A percentile compares a stretch with the other conserved stretches of the same genome.
These are phyloP conservation scores for Eragrostis curvula DNA, from an alignment of 176 grass and related monocot species.

Conservation along the genomic window DNA sequence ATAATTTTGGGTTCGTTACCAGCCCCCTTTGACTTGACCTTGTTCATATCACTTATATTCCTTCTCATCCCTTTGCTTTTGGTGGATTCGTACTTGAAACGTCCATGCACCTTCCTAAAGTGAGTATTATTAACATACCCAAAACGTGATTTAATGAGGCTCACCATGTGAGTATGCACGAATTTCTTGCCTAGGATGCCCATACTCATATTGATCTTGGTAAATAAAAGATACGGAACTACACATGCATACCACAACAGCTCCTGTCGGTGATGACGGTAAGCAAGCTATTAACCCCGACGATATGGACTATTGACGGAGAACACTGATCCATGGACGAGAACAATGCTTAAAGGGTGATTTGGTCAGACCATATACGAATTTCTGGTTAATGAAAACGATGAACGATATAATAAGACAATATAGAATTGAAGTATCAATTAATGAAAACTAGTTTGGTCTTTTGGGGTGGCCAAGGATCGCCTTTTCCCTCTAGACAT, in stretches of 20 bases:
- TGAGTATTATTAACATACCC: background rate
- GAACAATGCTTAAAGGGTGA: background rate
- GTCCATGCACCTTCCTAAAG: constrained; percentile 41
- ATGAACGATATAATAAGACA: no score
- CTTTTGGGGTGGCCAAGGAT: background rate
- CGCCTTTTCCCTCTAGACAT: background rate
- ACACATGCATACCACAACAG: background rate
- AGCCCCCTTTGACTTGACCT: constrained; percentile 43
- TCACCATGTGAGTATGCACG: background rate
- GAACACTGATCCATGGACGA: background rate
- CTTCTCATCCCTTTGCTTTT: background rate
- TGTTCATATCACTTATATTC: background rate
- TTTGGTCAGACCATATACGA: background rate
- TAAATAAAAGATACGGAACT: background rate
- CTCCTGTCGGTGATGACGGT: background rate
- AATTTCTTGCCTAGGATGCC: constrained; percentile 7
- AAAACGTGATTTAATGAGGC: constrained; percentile 6
- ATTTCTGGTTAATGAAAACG: no score
- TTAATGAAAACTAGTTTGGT: no score
- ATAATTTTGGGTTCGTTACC: background rate
- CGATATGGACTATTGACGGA: background rate
- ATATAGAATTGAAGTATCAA: no score
- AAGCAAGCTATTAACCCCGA: background rate
- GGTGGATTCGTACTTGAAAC: constrained; percentile 32
- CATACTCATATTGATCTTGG: background rate